A percentile compares a stretch with the other conserved stretches of the same genome.
Conservation (phyloP, 2,329 filamentous ascomycete species). For the Curvularia eragrostidis region DNA sequence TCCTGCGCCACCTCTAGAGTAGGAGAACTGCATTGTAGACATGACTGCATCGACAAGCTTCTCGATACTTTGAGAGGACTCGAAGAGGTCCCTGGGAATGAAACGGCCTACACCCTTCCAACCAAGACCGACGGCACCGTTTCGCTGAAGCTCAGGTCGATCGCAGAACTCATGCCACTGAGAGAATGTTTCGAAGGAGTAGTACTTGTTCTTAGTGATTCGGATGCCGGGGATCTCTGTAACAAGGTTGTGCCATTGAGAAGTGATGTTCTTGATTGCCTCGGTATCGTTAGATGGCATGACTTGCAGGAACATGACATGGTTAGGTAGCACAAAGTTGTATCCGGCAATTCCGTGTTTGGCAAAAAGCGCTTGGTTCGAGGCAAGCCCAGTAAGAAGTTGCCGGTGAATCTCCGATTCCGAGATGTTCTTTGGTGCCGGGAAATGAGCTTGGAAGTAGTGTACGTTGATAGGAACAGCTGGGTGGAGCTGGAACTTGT, state of each 20-base stretch:
- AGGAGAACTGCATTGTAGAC: conserved; percentile 42
- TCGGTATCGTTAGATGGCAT: conserved; percentile 36
- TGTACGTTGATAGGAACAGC: conserved; percentile 46
- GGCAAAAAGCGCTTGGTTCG: conserved; percentile 41
- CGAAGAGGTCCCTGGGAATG: conserved; percentile 41
- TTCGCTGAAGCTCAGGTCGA: conserved; percentile 38
- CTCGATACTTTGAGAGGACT: conserved; percentile 23
- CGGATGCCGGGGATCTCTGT: conserved; percentile 41
- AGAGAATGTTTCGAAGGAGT: conserved; percentile 42
- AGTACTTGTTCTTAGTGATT: conserved; percentile 42
- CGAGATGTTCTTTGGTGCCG: conserved; percentile 34
- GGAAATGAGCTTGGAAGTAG: conserved; percentile 44
- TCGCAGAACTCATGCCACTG: conserved; percentile 42
- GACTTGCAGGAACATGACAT: conserved; percentile 44
- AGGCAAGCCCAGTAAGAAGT: conserved; percentile 40
- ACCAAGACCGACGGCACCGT: conserved; percentile 45
- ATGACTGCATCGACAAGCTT: conserved; percentile 42
- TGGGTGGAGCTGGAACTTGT: conserved; percentile 47
- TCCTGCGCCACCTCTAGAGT: conserved; percentile 35
- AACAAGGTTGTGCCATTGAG: conserved; percentile 42
- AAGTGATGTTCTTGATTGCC: conserved; percentile 36
- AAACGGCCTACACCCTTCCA: conserved; percentile 45
- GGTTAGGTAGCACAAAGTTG: conserved; percentile 44
- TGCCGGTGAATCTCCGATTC: conserved; percentile 43
- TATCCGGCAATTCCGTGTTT: conserved; percentile 44